Percentiles rank a stretch among this genome's conserved stretches.
Evolutionary conservation across 1,284 basidiomycete species (phyloP).

Genomic region (Veloboletus limbatus): DNA sequence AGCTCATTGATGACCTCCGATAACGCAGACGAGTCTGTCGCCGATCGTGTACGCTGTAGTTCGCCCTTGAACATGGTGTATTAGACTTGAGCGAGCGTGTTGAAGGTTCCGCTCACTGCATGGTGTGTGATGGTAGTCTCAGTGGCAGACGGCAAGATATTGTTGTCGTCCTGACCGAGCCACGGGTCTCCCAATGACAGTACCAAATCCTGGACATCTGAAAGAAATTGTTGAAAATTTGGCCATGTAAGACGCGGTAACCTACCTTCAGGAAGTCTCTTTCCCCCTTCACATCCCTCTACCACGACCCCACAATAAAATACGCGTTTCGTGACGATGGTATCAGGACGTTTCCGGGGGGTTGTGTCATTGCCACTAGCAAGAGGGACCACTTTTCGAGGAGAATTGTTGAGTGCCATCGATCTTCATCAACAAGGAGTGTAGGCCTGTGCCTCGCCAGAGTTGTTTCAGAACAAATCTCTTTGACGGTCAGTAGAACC

Average conservation of each 20-base stretch:
- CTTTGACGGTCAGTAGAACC: too few relatives aligned
- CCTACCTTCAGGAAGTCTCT: conserved; percentile 65
- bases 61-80: conserved; percentile 37
- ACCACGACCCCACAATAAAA: conserved; percentile 83
- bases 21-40: conserved; percentile 62
- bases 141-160: conserved; percentile 41
- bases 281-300: conserved; percentile 68
- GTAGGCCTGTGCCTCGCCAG: conserved; percentile 8
- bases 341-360: conserved; percentile 38
- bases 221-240: conserved; percentile 2
- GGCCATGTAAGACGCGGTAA: conserved; percentile 4
- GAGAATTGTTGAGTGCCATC: conserved; percentile 53
- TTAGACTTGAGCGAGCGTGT: conserved; percentile 11
- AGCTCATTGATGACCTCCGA: conserved; percentile 73
- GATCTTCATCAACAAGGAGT: conserved; percentile 20
- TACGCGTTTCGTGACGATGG: conserved; percentile 61
- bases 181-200: conserved; percentile 69
- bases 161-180: conserved; percentile 41
- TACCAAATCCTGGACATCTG: conserved; percentile 78
- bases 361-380: conserved; percentile 58
- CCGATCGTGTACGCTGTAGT: conserved; percentile 49
- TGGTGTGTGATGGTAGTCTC: conserved; percentile 37
- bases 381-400: conserved; percentile 69
- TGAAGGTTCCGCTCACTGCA: conserved; percentile 39
- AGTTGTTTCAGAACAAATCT: conserved; percentile 1